Percentiles rank a stretch among this genome's conserved stretches.
Conservation (phyloP, 1,284 basidiomycete species). For the Trichosporon sp. region DNA sequence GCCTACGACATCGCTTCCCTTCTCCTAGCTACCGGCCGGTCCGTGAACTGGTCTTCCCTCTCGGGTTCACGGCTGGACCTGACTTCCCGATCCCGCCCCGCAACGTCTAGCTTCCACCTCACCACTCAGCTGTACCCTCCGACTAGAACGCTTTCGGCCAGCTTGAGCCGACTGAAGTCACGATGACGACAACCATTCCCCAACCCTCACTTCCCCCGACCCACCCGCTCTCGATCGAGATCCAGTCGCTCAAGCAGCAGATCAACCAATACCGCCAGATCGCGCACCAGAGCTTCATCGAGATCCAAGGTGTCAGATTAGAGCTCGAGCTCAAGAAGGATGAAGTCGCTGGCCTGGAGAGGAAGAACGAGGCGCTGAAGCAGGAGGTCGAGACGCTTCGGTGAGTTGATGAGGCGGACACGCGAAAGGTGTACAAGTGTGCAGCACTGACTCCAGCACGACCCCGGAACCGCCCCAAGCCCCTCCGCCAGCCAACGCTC, state of each 20-base stretch:
- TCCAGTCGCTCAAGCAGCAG: constrained; percentile 59
- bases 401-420: constrained; percentile 20
- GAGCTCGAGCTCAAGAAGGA: constrained; percentile 41
- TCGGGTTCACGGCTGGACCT: not conserved
- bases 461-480: constrained; percentile 31
- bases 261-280: constrained; percentile 57
- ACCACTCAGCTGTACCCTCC: not conserved
- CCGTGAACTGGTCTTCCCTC: not conserved
- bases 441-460: constrained; percentile 15
- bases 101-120: not conserved
- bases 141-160: not conserved
- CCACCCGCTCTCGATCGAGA: constrained; percentile 62
- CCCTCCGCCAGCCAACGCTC: constrained; percentile 31
- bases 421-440: not conserved
- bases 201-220: constrained; percentile 39
- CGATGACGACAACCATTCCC: constrained; percentile 1
- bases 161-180: not conserved
- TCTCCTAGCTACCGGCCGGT: not conserved
- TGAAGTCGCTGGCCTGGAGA: constrained; percentile 39
- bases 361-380: constrained; percentile 38
- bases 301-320: constrained; percentile 44
- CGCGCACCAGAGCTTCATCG: constrained; percentile 43
- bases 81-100: not conserved
- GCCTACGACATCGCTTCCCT: not conserved
- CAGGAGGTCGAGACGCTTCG: constrained; percentile 34